phyloP scores from a whole-genome alignment of 2,329 filamentous ascomycete genomes.

The Cladosporium austrohemisphaericum region DNA sequence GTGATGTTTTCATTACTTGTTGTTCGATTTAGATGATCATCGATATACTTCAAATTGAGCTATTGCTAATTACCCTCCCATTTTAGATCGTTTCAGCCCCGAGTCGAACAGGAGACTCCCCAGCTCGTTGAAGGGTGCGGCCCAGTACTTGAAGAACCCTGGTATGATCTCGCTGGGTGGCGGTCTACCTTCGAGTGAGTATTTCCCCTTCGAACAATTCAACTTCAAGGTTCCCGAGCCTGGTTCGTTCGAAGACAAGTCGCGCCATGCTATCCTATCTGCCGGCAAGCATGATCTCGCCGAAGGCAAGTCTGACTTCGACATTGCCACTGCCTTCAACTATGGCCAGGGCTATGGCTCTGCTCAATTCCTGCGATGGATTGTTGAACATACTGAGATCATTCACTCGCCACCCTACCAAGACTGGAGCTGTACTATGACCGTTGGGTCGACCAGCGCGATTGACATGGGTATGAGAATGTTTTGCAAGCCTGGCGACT shows the following conservation, averaged over 20 bases:
- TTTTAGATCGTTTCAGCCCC: slow-evolving; percentile 32
- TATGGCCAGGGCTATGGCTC: slow-evolving; percentile 86
- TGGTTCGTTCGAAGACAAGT: slow-evolving; percentile 42
- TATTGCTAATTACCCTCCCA: not conserved
- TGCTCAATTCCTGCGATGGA: slow-evolving; percentile 80
- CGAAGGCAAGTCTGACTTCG: slow-evolving; percentile 60
- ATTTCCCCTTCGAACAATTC: slow-evolving; percentile 86
- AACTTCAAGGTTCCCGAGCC: slow-evolving; percentile 67
- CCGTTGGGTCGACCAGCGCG: slow-evolving; percentile 78
- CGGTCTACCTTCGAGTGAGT: slow-evolving; percentile 80
- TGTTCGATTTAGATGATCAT: not conserved
- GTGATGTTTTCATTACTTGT: slow-evolving; percentile 40
- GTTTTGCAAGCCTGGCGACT: slow-evolving; percentile 72
- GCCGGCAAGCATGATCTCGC: slow-evolving; percentile 81
- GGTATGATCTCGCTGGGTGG: slow-evolving; percentile 90
- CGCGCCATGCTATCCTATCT: slow-evolving; percentile 43
- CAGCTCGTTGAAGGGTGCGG: slow-evolving; percentile 74
- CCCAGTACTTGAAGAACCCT: slow-evolving; percentile 71
- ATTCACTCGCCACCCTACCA: slow-evolving; percentile 81
- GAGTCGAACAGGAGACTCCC: slow-evolving; percentile 54
- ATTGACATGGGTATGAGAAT: slow-evolving; percentile 81
- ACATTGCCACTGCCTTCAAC: slow-evolving; percentile 86
- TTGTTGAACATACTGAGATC: slow-evolving; percentile 94
- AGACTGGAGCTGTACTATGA: slow-evolving; percentile 84
- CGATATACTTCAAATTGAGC: not conserved